Evolutionary conservation across 2,329 filamentous ascomycete genomes (phyloP).

Genomic region (Thermothelomyces thermophilus): DNA sequence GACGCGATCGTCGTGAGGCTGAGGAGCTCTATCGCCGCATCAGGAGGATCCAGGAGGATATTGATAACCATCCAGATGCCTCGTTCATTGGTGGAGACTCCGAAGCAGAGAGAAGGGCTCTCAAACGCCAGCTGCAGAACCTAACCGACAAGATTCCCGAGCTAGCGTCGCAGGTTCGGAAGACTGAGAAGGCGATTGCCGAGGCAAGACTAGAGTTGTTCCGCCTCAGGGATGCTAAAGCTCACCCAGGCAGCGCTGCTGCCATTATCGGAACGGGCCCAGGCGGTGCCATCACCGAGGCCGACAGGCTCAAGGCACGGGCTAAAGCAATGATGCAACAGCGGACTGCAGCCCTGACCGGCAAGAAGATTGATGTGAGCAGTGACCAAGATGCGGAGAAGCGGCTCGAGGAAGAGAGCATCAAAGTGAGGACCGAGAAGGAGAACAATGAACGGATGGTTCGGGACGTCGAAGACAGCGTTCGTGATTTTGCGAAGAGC

Average conservation of each 20-base stretch:
- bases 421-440: constrained; percentile 72
- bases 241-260: constrained; percentile 72
- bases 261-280: constrained; percentile 88
- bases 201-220: constrained; percentile 90
- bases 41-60: constrained; percentile 85
- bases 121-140: constrained; percentile 84
- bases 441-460: constrained; percentile 97
- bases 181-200: constrained; percentile 85
- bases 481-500: constrained; percentile 76
- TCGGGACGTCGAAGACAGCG: constrained; percentile 90
- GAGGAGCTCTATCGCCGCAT: constrained; percentile 93
- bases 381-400: constrained; percentile 75
- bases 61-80: constrained; percentile 82
- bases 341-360: constrained; percentile 83
- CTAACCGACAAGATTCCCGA: constrained; percentile 86
- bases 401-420: constrained; percentile 81
- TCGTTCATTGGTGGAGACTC: constrained; percentile 65
- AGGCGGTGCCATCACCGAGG: constrained; percentile 83
- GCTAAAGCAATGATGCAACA: constrained; percentile 99
- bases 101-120: constrained; percentile 75
- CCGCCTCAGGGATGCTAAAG: constrained; percentile 87
- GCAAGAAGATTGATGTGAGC: constrained; percentile 66
- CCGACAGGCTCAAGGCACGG: constrained; percentile 87
- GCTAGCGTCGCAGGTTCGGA: constrained; percentile 84
- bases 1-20: constrained; percentile 82